Conservation (phyloP, 768 basidiomycete genomes). For the Boletus reticuloceps region DNA sequence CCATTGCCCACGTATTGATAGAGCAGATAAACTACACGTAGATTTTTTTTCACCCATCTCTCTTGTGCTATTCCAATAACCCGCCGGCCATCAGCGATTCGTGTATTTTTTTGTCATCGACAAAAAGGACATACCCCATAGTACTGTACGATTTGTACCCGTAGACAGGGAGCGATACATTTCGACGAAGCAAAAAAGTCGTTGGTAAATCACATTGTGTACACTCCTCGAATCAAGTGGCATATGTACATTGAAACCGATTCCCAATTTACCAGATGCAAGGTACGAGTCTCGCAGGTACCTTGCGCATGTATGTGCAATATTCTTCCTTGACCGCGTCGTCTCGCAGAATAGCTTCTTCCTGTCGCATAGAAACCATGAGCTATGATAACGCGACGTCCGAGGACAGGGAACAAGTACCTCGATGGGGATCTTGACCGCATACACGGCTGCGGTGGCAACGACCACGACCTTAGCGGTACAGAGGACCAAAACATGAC, state of each 20-base stretch:
- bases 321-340: conserved; percentile 7
- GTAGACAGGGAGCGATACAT: not conserved
- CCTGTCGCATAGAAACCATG: not conserved
- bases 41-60: not conserved
- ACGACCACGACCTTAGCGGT: not conserved
- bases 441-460: not conserved
- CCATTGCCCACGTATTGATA: conserved; percentile 1
- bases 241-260: not conserved
- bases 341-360: conserved; percentile 5
- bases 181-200: too few species aligned
- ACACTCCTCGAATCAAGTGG: too few species aligned
- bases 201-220: too few species aligned
- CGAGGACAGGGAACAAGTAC: not conserved
- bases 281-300: conserved; percentile 12
- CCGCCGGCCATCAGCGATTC: not conserved
- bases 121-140: conserved; percentile 1
- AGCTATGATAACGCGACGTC: not conserved
- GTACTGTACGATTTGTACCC: not conserved
- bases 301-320: conserved; percentile 8
- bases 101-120: not conserved
- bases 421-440: conserved; percentile 8
- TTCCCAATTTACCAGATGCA: not conserved
- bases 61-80: not conserved
- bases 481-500: conserved; percentile 10
- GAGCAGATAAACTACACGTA: conserved; percentile 9